phyloP scores from a whole-genome alignment of 2,329 filamentous ascomycete genomes.

The Lasiodiplodia sp. region DNA sequence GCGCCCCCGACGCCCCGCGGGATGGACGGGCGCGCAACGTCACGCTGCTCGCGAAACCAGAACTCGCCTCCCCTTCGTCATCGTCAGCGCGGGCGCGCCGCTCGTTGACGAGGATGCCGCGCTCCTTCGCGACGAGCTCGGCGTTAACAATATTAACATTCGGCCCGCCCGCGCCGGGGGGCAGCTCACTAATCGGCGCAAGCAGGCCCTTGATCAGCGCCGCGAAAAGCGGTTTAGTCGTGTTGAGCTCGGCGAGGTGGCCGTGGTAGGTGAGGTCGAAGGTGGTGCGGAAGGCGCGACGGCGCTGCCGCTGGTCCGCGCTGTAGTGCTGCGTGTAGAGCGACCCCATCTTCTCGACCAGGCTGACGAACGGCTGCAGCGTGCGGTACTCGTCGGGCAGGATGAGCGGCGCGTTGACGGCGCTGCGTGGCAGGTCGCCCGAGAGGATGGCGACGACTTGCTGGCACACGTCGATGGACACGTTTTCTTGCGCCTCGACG shows the following conservation, averaged over 20 bases:
- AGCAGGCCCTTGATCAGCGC: conserved; percentile 80
- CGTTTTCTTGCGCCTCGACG: conserved; percentile 83
- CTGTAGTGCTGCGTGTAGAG: conserved; percentile 80
- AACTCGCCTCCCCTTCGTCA: conserved; percentile 62
- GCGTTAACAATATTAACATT: conserved; percentile 88
- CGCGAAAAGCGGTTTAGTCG: conserved; percentile 80
- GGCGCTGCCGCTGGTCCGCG: conserved; percentile 30
- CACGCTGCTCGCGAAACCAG: conserved; percentile 65
- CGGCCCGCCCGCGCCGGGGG: conserved; percentile 64
- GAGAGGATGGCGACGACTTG: conserved; percentile 77
- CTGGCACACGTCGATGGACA: conserved; percentile 81
- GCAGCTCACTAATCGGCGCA: conserved; percentile 59
- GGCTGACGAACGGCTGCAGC: conserved; percentile 75
- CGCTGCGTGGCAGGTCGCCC: conserved; percentile 75
- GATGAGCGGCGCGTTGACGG: conserved; percentile 83
- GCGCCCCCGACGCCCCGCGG: conserved; percentile 38
- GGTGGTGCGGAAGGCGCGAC: conserved; percentile 62
- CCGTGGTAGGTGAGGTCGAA: conserved; percentile 83
- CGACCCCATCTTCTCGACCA: conserved; percentile 80
- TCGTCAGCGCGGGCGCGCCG: conserved; percentile 68
- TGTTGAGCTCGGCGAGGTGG: conserved; percentile 72
- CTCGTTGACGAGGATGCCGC: conserved; percentile 80
- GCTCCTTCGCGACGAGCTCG: conserved; percentile 75
- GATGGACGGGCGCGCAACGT: conserved; percentile 67
- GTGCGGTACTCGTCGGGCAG: conserved; percentile 81